These are phyloP conservation scores for Coemansia sp. DNA, from an alignment of 192 early-diverging fungal species.

Conservation along the genomic window DNA sequence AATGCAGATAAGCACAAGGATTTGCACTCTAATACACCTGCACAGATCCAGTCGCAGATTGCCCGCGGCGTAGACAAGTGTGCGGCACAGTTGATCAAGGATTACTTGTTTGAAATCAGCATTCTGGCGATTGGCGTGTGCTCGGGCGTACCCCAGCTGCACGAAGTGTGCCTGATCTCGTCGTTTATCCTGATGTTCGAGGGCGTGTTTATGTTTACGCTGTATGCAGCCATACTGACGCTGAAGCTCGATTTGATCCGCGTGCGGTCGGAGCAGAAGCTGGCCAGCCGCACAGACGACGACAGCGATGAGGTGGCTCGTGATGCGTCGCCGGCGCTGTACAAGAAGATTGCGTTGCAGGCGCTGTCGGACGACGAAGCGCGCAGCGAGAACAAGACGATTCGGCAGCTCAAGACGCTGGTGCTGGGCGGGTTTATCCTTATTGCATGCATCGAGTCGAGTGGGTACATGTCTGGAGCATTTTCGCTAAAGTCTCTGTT, in stretches of 20 bases:
- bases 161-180: slow-evolving; percentile 80
- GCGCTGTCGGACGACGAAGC: slow-evolving; percentile 60
- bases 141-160: slow-evolving; percentile 71
- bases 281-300: slow-evolving; percentile 11
- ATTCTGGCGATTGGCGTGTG: slow-evolving; percentile 76
- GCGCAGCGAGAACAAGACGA: slow-evolving; percentile 52
- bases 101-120: slow-evolving; percentile 81
- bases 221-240: slow-evolving; percentile 82
- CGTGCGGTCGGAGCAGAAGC: slow-evolving; percentile 46
- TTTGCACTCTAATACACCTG: slow-evolving; percentile 29
- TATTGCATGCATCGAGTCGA: slow-evolving; percentile 46
- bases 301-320: slow-evolving; percentile 17
- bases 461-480: slow-evolving; percentile 41
- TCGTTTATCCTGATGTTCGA: slow-evolving; percentile 82
- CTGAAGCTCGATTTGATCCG: slow-evolving; percentile 80
- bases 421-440: slow-evolving; percentile 50
- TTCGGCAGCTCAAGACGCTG: slow-evolving; percentile 50
- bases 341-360: slow-evolving; percentile 60
- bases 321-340: slow-evolving; percentile 55
- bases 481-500: slow-evolving; percentile 45
- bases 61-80: slow-evolving; percentile 65
- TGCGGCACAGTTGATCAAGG: slow-evolving; percentile 63
- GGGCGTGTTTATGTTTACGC: slow-evolving; percentile 76
- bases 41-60: slow-evolving; percentile 64
- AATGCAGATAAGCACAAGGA: background rate